These are phyloP conservation scores for Saccharum officinarum DNA, from an alignment of 176 grass and related monocot genomes.

Conservation along the genomic window DNA sequence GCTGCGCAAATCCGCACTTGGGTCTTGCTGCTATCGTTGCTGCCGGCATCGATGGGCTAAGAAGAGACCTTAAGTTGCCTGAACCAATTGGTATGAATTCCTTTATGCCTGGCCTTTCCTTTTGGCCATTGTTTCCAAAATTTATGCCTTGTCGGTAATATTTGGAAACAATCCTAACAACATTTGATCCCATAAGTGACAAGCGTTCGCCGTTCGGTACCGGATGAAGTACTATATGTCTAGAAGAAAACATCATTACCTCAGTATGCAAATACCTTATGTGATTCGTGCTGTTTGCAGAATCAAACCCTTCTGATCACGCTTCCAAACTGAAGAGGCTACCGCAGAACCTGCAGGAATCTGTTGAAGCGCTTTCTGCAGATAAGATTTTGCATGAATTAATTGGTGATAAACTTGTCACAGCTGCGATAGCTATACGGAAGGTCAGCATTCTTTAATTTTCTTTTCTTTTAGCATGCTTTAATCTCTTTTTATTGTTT, in stretches of 20 bases:
- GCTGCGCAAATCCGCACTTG: slow-evolving; percentile 84
- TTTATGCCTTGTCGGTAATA: not conserved
- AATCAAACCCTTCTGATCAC: slow-evolving; percentile 78
- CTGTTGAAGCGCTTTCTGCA: slow-evolving; percentile 67
- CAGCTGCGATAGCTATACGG: slow-evolving; percentile 67
- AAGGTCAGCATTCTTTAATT: slow-evolving; percentile 48
- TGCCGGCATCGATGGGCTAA: slow-evolving; percentile 90
- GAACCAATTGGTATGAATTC: slow-evolving; percentile 74
- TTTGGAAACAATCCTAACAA: slow-evolving; percentile 15
- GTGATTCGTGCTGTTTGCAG: slow-evolving; percentile 37
- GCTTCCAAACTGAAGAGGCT: slow-evolving; percentile 71
- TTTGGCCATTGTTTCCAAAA: not conserved
- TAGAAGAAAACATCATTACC: slow-evolving; percentile 23
- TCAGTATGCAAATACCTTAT: slow-evolving; percentile 11
- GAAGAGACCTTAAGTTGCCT: slow-evolving; percentile 69
- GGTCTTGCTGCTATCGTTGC: slow-evolving; percentile 69
- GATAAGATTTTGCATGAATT: slow-evolving; percentile 67
- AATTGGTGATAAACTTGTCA: slow-evolving; percentile 79
- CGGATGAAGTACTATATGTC: not conserved
- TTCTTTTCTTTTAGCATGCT: not conserved
- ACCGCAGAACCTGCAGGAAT: slow-evolving; percentile 75
- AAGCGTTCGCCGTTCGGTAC: not conserved
- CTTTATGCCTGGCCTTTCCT: not conserved
- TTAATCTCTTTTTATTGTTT: not conserved
- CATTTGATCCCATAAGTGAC: not conserved